Evolutionary conservation across 192 early-diverging fungal genomes (phyloP).

Genomic region (Kappamyces sp.): DNA sequence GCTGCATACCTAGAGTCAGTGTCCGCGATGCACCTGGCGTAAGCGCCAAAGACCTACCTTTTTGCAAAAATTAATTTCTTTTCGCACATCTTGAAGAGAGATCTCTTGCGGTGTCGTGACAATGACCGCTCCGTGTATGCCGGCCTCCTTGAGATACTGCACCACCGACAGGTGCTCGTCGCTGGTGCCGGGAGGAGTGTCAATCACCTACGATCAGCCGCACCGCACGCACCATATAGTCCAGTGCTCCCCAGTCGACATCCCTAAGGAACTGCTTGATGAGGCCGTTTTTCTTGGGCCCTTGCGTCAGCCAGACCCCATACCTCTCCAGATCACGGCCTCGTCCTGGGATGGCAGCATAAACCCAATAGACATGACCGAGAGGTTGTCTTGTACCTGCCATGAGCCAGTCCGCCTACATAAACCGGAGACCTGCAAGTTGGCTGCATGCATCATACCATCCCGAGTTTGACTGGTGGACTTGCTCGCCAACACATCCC

Average conservation of each 20-base stretch:
- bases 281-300: constrained; percentile 98
- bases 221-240: constrained; percentile 64
- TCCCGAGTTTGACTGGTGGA: constrained; percentile 87
- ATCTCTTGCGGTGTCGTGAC: constrained; percentile 95
- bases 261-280: constrained; percentile 96
- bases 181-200: constrained; percentile 96
- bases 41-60: constrained; percentile 25
- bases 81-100: constrained; percentile 50
- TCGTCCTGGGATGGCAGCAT: constrained; percentile 81
- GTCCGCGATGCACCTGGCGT: background rate
- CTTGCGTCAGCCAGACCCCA: constrained; percentile 19
- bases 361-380: constrained; percentile 96
- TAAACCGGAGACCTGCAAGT: constrained; percentile 31
- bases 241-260: constrained; percentile 93
- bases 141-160: constrained; percentile 75
- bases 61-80: constrained; percentile 54
- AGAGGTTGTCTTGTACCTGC: constrained; percentile 31
- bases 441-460: constrained; percentile 26
- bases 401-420: constrained; percentile 14
- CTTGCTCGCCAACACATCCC: constrained; percentile 78
- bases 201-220: constrained; percentile 43
- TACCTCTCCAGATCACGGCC: constrained; percentile 86
- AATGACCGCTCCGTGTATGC: constrained; percentile 77
- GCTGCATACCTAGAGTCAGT: background rate
- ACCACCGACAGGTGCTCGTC: constrained; percentile 95